Evolutionary conservation across 305 asterid genomes (phyloP), one percentile per base, ranked within the genome.

Genomic region (Fraxinus sp.): DNA sequence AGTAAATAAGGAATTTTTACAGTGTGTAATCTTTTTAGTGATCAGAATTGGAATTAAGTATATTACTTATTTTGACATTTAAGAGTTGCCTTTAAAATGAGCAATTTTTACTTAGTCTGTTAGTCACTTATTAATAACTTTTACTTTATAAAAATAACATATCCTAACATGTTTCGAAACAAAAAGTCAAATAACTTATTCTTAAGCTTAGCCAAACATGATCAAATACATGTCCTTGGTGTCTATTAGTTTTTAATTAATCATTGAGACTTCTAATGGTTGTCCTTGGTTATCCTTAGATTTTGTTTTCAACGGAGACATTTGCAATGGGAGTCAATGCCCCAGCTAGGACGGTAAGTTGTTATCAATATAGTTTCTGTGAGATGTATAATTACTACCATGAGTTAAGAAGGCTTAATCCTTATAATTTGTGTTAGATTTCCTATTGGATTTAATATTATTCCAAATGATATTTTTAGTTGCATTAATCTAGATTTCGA

Each of bases 301-400:
- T 96, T 84, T 89, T 96, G 77, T 94, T 94, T 88, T 96, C 99
- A 77, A 96, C 99, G 1, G 99, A 96, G 96, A 96, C 99, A 86
- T 96, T 96, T 90, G 99, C 99, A 62, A 96, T 96, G 99, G 99
- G 99, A 92, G 98, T 96, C 82, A 96, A 96, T 83, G 99, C 99
- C 85, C 99, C 99, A 24, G 98, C 99, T 32, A 91, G 98, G 92
- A 96, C 99, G 83, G 99, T 96, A 87, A 88, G 96, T 88, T 83
- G 77, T 74, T 75, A 72, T 24, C 55, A 70, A 79, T 84, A 75
- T 66, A 30, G 30, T 55, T 84, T 46, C 70, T 36, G 57, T 49
- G 79, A 79, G 83, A 75, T 83, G 73, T 77, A 57, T 85, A 41
- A 43, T 66, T 35, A 57, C 64, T 57, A 77, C 46, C 84, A 66